These are phyloP conservation scores for Aspergillus ostianus DNA, from an alignment of 495 filamentous ascomycete species.

Conservation along the genomic window DNA sequence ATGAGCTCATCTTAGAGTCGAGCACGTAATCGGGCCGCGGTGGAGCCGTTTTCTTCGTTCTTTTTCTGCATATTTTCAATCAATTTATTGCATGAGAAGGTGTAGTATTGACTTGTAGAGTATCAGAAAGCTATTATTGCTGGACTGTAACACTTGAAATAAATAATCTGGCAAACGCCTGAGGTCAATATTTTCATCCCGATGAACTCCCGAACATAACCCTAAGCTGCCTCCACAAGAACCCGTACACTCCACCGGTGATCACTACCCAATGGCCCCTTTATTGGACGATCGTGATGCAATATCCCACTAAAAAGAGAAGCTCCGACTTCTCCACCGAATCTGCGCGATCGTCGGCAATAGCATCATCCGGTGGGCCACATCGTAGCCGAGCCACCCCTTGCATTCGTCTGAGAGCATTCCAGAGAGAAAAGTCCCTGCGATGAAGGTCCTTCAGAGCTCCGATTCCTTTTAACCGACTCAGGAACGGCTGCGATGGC, in stretches of 20 bases:
- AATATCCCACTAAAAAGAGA: conserved; percentile 9
- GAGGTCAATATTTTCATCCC: too few relatives aligned
- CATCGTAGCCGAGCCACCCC: background rate
- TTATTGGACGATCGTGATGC: conserved; percentile 10
- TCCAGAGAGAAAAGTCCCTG: background rate
- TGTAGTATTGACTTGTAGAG: background rate
- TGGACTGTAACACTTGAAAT: too few relatives aligned
- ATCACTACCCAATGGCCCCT: background rate
- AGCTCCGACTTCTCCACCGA: background rate
- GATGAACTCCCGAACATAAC: background rate
- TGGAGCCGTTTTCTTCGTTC: background rate
- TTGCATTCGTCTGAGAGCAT: background rate
- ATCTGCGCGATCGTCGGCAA: background rate
- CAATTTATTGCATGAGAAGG: background rate
- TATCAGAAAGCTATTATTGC: too few relatives aligned
- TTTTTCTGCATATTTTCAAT: background rate
- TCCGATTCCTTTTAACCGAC: background rate
- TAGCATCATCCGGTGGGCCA: background rate
- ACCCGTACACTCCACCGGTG: background rate
- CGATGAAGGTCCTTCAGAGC: background rate
- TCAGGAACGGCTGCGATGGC: conserved; percentile 16
- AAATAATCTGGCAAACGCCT: too few relatives aligned
- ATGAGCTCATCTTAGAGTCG: conserved; percentile 15
- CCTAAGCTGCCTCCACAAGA: background rate
- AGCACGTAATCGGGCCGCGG: conserved; percentile 11